Percentiles rank a stretch among this genome's conserved stretches.
Evolutionary conservation across 1,284 basidiomycete species (phyloP).

Genomic region (Uromyces viciae-fabae): DNA sequence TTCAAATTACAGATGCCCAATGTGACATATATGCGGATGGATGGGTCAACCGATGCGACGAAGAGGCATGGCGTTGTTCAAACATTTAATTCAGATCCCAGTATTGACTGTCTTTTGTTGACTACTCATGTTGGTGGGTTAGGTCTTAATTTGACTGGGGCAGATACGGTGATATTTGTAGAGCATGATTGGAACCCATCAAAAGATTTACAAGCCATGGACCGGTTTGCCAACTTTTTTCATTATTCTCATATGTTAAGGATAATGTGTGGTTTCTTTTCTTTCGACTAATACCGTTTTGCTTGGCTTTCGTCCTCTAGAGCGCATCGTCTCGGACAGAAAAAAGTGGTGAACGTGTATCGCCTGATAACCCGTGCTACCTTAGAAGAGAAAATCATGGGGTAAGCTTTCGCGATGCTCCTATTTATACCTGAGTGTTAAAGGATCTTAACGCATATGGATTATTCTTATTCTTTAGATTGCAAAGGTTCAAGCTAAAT

Average conservation of each 20-base stretch:
- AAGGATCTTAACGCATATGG: neutral
- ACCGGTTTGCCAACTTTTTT: slow-evolving; percentile 60
- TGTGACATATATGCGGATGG: slow-evolving; percentile 95
- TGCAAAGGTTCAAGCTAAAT: slow-evolving; percentile 98
- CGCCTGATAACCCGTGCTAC: slow-evolving; percentile 94
- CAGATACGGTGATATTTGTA: slow-evolving; percentile 98
- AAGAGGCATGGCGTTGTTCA: slow-evolving; percentile 94
- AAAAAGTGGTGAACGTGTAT: slow-evolving; percentile 98
- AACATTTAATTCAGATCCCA: slow-evolving; percentile 95
- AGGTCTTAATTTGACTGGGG: slow-evolving; percentile 91
- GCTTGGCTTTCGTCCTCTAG: neutral
- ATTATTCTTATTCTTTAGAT: slow-evolving; percentile 57
- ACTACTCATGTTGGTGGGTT: slow-evolving; percentile 97
- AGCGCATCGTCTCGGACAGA: slow-evolving; percentile 96
- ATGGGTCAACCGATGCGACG: slow-evolving; percentile 80
- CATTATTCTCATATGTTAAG: no score
- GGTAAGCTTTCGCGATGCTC: slow-evolving; percentile 61
- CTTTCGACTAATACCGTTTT: neutral
- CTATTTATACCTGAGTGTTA: slow-evolving; percentile 7
- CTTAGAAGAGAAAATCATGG: slow-evolving; percentile 99
- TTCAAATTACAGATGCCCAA: slow-evolving; percentile 89
- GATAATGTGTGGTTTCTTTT: neutral
- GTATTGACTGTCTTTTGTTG: slow-evolving; percentile 90
- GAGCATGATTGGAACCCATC: slow-evolving; percentile 99
- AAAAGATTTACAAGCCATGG: slow-evolving; percentile 99